These are phyloP conservation scores for Myochromella boudieri DNA, from an alignment of 768 basidiomycete species.

Conservation along the genomic window DNA sequence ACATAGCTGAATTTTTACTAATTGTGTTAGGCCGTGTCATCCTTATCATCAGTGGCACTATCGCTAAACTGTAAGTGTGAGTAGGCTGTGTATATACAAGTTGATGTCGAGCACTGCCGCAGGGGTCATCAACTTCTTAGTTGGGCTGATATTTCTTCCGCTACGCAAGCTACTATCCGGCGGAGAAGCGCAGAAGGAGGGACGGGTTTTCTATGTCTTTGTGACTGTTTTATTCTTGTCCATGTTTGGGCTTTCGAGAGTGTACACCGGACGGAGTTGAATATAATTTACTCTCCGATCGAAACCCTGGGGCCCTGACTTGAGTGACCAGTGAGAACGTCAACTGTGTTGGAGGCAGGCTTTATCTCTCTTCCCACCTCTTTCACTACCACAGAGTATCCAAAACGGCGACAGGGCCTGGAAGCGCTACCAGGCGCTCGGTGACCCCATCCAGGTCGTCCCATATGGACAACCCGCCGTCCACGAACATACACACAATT, in stretches of 20 bases:
- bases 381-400: slow-evolving; percentile 40
- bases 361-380: slow-evolving; percentile 32
- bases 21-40: slow-evolving; percentile 65
- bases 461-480: slow-evolving; percentile 85
- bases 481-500: slow-evolving; percentile 86
- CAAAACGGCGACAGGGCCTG: slow-evolving; percentile 75
- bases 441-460: slow-evolving; percentile 80
- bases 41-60: slow-evolving; percentile 72
- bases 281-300: slow-evolving; percentile 30
- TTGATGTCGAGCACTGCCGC: slow-evolving; percentile 3
- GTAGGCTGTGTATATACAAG: slow-evolving; percentile 3
- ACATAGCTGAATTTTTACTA: slow-evolving; percentile 1
- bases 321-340: slow-evolving; percentile 38
- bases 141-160: slow-evolving; percentile 85
- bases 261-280: slow-evolving; percentile 35
- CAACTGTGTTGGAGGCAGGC: slow-evolving; percentile 44
- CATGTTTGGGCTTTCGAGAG: slow-evolving; percentile 34
- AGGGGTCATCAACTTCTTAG: slow-evolving; percentile 87
- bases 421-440: slow-evolving; percentile 68
- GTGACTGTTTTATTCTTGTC: slow-evolving; percentile 51
- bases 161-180: slow-evolving; percentile 72
- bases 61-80: slow-evolving; percentile 63
- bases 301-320: slow-evolving; percentile 24
- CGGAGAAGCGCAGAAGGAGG: slow-evolving; percentile 62
- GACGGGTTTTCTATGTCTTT: slow-evolving; percentile 90